Evolutionary conservation across 169 alveolate genomes (phyloP), one percentile per base, ranked within the genome.

Genomic region (Plasmodium knowlesi): DNA sequence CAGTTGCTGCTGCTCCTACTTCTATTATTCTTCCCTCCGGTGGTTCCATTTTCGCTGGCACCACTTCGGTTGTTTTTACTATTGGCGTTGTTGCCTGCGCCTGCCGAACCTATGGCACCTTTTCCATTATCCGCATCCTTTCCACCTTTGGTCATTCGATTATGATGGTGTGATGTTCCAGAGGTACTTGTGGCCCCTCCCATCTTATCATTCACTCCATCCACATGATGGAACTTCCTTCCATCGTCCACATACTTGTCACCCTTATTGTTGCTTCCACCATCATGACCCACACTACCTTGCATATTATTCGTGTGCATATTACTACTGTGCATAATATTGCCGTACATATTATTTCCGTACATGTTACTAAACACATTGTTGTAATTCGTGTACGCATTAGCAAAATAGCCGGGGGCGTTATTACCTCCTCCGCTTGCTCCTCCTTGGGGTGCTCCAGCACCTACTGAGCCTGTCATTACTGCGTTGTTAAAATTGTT

Each of bases 171-270:
- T 67, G 30, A 5, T 67, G 30, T 25, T 0, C 37, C 37, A 16
- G 19, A 25, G 5, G n/a, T n/a, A 8, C 5, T 19, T 3, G 76
- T 28, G 2, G 76, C 37, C n/a, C 6, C 19, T 67, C 3, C 76
- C 0, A 12, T n/a, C 46, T 86, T 86, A 6, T 86, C 93, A 71
- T 86, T 86, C 10, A 54, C 2, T 22, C 34, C 32, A 14, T 83
- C 67, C 14, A 37, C 50, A 12, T 22, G 73, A 78, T 78, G 32
- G 34, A 37, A 71, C 50, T 50, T 86, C 37, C 79, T 85, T 28
- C 34, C 39, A 22, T 86, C 93, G 1, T 86, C 93, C 25, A 53
- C 19, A 34, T 39, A 30, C 54, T 78, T 76, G 37, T 71, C 93
- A 28, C 70, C 81, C 43, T 79, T 86, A 34, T 78, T 53, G 30